phyloP scores from a whole-genome alignment of 1,284 basidiomycete genomes.

The Meira miltonrushii region DNA sequence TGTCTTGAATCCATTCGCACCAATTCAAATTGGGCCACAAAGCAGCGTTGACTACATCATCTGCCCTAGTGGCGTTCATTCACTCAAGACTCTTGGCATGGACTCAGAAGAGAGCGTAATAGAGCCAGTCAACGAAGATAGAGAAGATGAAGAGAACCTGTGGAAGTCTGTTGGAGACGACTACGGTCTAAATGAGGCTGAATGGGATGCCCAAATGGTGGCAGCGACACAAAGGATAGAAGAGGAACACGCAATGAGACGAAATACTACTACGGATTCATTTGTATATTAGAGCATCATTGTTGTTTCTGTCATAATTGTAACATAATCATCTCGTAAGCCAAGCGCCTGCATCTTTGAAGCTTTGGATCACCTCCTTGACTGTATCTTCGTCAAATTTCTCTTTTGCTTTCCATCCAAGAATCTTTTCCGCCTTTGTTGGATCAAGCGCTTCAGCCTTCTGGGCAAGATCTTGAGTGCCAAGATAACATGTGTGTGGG shows the following conservation, averaged over 20 bases:
- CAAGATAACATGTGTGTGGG: constrained; percentile 17
- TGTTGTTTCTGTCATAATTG: background rate
- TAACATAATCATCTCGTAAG: background rate
- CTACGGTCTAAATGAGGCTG: background rate
- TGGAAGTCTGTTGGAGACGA: background rate
- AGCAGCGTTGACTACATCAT: background rate
- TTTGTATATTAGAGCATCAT: background rate
- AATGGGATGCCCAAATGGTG: background rate
- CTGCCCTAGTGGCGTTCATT: background rate
- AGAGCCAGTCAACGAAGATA: too few species aligned
- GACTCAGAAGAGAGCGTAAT: too few species aligned
- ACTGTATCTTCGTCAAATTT: background rate
- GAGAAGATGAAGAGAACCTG: constrained; percentile 1
- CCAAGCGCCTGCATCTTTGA: constrained; percentile 5
- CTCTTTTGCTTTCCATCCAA: constrained; percentile 22
- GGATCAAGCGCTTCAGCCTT: constrained; percentile 22
- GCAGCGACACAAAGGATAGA: background rate
- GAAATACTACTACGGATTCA: background rate
- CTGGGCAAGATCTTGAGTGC: constrained; percentile 26
- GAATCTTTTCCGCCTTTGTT: constrained; percentile 20
- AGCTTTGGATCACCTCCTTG: constrained; percentile 8
- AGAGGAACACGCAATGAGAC: background rate
- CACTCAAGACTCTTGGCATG: background rate
- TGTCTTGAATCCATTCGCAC: background rate
- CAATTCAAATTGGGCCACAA: background rate